Conservation (phyloP, 352 stramenopile species). For the Globisporangium okanoganense region DNA sequence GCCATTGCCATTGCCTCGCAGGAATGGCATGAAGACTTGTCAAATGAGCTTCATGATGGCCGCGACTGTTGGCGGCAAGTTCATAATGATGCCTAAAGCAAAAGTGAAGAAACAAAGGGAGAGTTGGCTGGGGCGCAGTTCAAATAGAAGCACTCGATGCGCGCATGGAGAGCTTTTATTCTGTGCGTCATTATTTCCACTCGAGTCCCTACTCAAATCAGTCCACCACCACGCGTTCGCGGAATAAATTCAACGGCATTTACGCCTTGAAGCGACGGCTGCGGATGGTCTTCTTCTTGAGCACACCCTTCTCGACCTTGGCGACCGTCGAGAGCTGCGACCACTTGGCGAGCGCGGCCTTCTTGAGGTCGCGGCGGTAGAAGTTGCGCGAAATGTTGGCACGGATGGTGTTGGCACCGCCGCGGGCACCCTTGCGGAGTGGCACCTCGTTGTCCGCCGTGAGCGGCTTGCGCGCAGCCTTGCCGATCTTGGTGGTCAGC, state of each 20-base stretch:
- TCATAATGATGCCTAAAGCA: no score
- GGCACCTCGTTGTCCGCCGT: constrained; percentile 72
- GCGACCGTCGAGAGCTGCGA: constrained; percentile 82
- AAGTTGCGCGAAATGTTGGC: constrained; percentile 88
- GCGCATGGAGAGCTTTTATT: constrained; percentile 20
- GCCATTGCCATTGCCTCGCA: constrained; percentile 16
- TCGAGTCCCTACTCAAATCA: constrained; percentile 19
- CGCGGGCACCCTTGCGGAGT: constrained; percentile 81
- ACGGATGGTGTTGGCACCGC: constrained; percentile 81
- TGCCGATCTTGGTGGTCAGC: constrained; percentile 80
- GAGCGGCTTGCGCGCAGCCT: constrained; percentile 61
- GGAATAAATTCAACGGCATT: constrained; percentile 19
- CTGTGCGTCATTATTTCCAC: constrained; percentile 44
- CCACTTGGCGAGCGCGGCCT: constrained; percentile 81
- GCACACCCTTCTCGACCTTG: constrained; percentile 88
- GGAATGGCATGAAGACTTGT: constrained; percentile 29
- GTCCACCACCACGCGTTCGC: neutral
- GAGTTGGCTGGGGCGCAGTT: neutral
- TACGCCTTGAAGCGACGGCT: constrained; percentile 82
- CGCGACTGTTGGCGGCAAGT: constrained; percentile 15
- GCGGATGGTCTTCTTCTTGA: constrained; percentile 81
- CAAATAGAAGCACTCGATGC: constrained; percentile 15
- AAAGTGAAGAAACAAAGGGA: neutral
- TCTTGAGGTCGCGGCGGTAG: constrained; percentile 86
- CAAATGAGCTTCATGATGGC: neutral